Evolutionary conservation across 331 rosid genomes (phyloP).

Genomic region (Malus hybrid): DNA sequence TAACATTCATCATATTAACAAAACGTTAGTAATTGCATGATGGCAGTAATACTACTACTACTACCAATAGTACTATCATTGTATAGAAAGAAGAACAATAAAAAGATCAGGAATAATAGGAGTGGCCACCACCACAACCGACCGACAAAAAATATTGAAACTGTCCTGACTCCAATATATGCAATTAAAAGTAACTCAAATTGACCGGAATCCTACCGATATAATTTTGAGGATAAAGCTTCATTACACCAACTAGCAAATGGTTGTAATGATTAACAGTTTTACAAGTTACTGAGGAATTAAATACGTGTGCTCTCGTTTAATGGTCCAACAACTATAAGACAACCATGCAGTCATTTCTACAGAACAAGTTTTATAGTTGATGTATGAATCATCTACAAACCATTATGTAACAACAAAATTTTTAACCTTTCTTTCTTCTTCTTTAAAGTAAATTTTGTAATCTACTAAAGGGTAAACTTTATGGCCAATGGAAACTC

Average conservation of each 20-base stretch:
- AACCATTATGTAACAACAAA: background rate
- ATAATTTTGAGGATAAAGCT: background rate
- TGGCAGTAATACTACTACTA: background rate
- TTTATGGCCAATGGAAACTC: background rate
- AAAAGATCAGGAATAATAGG: background rate
- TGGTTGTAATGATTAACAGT: background rate
- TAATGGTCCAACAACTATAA: background rate
- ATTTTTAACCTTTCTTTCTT: background rate
- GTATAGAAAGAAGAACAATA: background rate
- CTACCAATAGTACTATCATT: background rate
- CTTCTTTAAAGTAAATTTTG: background rate
- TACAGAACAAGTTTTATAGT: background rate
- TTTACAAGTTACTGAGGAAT: background rate
- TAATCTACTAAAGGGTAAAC: background rate
- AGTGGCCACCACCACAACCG: background rate
- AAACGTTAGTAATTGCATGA: constrained; percentile 6
- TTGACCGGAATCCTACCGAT: background rate
- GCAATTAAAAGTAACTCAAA: background rate
- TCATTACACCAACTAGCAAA: background rate
- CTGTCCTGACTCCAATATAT: background rate
- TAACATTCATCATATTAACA: background rate
- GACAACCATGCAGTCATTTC: background rate
- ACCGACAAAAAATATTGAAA: background rate
- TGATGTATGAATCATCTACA: background rate
- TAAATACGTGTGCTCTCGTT: background rate